Evolutionary conservation across 805 yeast genomes (phyloP).

Genomic region (Teunomyces atbi): DNA sequence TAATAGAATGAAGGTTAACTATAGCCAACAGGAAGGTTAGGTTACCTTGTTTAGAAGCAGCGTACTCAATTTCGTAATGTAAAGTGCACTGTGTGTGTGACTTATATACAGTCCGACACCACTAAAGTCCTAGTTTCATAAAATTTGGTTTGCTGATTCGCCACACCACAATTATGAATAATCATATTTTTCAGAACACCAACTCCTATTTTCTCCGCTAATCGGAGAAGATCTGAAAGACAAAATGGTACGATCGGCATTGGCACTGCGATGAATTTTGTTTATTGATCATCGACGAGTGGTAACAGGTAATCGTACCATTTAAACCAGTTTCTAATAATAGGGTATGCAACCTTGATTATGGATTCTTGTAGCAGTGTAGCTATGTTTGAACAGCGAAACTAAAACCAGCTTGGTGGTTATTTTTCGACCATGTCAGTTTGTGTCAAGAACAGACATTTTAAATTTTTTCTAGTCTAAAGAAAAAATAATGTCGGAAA

Average conservation of each 20-base stretch:
- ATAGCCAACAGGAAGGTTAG: no score
- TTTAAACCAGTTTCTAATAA: neutral
- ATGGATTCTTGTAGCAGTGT: neutral
- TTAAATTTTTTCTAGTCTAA: no score
- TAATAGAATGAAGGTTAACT: no score
- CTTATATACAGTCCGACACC: neutral
- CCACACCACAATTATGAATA: neutral
- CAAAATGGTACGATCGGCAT: neutral
- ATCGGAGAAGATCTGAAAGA: neutral
- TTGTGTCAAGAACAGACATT: neutral
- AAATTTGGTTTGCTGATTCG: neutral
- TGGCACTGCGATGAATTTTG: neutral
- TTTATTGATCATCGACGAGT: no score
- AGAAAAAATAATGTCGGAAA: no score
- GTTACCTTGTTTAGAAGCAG: no score
- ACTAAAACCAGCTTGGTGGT: neutral
- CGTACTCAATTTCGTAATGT: no score
- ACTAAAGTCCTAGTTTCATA: neutral
- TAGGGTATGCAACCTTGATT: neutral
- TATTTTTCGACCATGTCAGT: neutral
- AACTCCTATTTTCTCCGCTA: slow-evolving; percentile 1
- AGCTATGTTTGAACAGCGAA: neutral
- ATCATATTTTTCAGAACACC: neutral
- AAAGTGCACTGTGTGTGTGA: no score
- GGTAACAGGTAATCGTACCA: neutral